Conservation (phyloP, 495 filamentous ascomycete species). For the Podospora pseudocomata region DNA sequence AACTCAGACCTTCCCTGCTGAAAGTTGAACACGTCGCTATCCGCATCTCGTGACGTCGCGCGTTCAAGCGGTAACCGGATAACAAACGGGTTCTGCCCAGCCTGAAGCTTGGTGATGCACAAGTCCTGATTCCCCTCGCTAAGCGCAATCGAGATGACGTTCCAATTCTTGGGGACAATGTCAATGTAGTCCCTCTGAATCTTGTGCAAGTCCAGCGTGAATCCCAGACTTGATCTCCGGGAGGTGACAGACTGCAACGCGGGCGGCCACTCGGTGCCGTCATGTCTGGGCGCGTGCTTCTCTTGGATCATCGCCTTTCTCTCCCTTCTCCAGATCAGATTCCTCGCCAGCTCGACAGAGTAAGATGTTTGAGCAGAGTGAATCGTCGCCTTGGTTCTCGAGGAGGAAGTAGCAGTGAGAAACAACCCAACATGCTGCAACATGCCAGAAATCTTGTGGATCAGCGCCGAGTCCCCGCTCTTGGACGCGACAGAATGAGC, state of each 20-base stretch:
- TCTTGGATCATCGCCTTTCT: slow-evolving; percentile 49
- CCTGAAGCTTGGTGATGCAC: slow-evolving; percentile 71
- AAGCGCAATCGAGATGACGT: slow-evolving; percentile 76
- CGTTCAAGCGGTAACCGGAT: slow-evolving; percentile 78
- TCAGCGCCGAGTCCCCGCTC: slow-evolving; percentile 42
- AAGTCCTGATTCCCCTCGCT: slow-evolving; percentile 79
- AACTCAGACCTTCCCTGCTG: slow-evolving; percentile 72
- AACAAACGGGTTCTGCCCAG: slow-evolving; percentile 72
- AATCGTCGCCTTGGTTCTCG: slow-evolving; percentile 40
- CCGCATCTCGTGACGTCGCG: slow-evolving; percentile 72
- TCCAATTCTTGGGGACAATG: slow-evolving; percentile 79
- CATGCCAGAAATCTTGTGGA: slow-evolving; percentile 56
- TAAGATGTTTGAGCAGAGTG: slow-evolving; percentile 58
- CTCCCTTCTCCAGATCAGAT: slow-evolving; percentile 56
- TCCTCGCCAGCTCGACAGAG: slow-evolving; percentile 61
- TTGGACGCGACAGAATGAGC: slow-evolving; percentile 52
- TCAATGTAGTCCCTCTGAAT: slow-evolving; percentile 73
- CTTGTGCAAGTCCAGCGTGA: slow-evolving; percentile 45
- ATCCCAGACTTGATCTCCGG: slow-evolving; percentile 36
- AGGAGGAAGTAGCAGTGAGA: slow-evolving; percentile 54
- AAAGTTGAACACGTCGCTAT: slow-evolving; percentile 81
- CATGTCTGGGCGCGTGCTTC: slow-evolving; percentile 29
- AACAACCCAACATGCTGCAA: slow-evolving; percentile 62
- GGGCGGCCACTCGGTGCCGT: slow-evolving; percentile 30
- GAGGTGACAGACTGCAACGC: slow-evolving; percentile 20